A percentile compares a stretch with the other conserved stretches of the same genome.
Evolutionary conservation across 371 early-diverging fungal species (phyloP).

Genomic region (Actinomortierella wolfii): DNA sequence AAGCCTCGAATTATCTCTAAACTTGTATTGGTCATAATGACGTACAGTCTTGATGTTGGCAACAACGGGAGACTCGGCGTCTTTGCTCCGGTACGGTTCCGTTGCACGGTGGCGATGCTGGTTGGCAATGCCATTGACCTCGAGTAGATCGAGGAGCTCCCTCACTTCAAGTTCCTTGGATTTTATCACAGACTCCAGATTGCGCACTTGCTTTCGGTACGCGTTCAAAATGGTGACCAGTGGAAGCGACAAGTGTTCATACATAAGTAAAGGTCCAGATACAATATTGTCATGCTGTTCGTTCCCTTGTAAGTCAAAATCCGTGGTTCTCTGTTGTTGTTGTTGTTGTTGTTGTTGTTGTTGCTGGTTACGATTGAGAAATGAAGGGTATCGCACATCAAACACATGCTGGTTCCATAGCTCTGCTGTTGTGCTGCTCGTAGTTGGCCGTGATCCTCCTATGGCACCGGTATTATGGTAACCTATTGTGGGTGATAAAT

Average conservation of each 20-base stretch:
- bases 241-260: constrained; percentile 31
- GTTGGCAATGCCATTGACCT: constrained; percentile 24
- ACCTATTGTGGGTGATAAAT: constrained; percentile 18
- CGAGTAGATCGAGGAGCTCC: constrained; percentile 38
- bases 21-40: not conserved
- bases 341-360: not conserved
- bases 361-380: not conserved
- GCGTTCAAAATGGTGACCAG: constrained; percentile 31
- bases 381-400: no score
- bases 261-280: constrained; percentile 26
- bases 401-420: no score
- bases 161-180: constrained; percentile 35
- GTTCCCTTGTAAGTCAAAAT: not conserved
- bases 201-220: constrained; percentile 23
- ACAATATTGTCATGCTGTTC: not conserved
- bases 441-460: no score
- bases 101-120: constrained; percentile 31
- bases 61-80: constrained; percentile 4
- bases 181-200: constrained; percentile 21
- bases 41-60: constrained; percentile 23
- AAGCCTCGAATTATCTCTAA: not conserved
- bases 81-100: constrained; percentile 20
- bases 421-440: not conserved
- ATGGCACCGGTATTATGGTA: not conserved
- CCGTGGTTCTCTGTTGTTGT: not conserved